phyloP scores from a whole-genome alignment of 1,284 basidiomycete genomes.

The Puccinia novopanici region DNA sequence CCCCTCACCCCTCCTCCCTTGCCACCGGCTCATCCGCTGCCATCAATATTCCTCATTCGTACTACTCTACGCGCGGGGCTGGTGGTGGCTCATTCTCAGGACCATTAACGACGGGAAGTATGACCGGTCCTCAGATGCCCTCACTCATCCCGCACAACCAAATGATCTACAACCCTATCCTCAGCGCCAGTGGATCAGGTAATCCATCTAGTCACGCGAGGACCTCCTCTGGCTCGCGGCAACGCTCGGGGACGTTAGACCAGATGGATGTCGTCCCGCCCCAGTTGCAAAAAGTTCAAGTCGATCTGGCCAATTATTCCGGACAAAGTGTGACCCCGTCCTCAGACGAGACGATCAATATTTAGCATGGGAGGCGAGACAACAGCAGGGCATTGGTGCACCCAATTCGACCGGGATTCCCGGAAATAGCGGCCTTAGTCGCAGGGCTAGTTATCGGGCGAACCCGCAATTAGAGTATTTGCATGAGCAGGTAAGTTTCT shows the following conservation, averaged over 20 bases:
- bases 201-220: slow-evolving; percentile 52
- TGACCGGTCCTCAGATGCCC: slow-evolving; percentile 45
- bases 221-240: slow-evolving; percentile 62
- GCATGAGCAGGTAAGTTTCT: slow-evolving; percentile 76
- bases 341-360: slow-evolving; percentile 57
- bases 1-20: slow-evolving; percentile 8
- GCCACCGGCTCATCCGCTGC: slow-evolving; percentile 12
- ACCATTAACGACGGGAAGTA: slow-evolving; percentile 42
- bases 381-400: slow-evolving; percentile 60
- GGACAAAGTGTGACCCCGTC: slow-evolving; percentile 55
- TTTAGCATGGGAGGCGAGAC: slow-evolving; percentile 63
- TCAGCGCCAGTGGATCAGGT: slow-evolving; percentile 48
- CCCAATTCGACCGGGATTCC: slow-evolving; percentile 74
- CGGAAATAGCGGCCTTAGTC: slow-evolving; percentile 68
- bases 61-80: slow-evolving; percentile 38
- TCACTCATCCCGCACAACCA: slow-evolving; percentile 46
- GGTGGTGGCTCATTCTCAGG: slow-evolving; percentile 39
- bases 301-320: slow-evolving; percentile 55
- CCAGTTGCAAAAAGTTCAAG: slow-evolving; percentile 65
- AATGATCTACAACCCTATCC: slow-evolving; percentile 39
- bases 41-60: slow-evolving; percentile 35
- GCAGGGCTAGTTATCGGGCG: slow-evolving; percentile 73
- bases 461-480: slow-evolving; percentile 85
- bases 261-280: slow-evolving; percentile 87
- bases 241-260: slow-evolving; percentile 78